Evolutionary conservation across 2,329 filamentous ascomycete species (phyloP).

Genomic region (Aureobasidium lini): DNA sequence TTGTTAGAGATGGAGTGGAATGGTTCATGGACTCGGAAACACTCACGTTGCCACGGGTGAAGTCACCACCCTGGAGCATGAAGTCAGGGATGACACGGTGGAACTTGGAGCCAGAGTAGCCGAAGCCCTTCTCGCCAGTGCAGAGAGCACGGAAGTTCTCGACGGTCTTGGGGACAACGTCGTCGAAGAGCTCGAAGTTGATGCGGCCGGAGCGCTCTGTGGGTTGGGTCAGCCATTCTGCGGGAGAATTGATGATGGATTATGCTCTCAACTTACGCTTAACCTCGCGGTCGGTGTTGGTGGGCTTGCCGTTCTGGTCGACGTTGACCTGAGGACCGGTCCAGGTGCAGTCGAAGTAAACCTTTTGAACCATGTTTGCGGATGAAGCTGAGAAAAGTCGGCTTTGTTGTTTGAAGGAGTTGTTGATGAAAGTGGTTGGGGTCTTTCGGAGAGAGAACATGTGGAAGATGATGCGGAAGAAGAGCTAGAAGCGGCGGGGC

Average conservation of each 20-base stretch:
- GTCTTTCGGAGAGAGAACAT: conserved; percentile 12
- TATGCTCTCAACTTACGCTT: conserved; percentile 47
- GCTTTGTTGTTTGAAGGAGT: conserved; percentile 12
- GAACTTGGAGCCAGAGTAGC: conserved; percentile 77
- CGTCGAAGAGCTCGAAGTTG: conserved; percentile 81
- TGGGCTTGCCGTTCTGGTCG: conserved; percentile 46
- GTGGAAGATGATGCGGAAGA: neutral
- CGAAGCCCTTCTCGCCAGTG: conserved; percentile 87
- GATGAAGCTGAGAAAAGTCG: conserved; percentile 57
- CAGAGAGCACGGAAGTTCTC: conserved; percentile 95
- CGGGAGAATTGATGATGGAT: conserved; percentile 12
- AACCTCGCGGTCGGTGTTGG: conserved; percentile 36
- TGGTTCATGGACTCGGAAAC: neutral
- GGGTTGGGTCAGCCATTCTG: conserved; percentile 19
- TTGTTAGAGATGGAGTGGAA: neutral
- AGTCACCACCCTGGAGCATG: conserved; percentile 98
- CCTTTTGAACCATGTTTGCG: conserved; percentile 67
- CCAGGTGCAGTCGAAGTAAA: conserved; percentile 57
- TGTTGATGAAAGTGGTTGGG: conserved; percentile 20
- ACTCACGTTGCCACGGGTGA: conserved; percentile 86
- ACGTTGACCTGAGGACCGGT: conserved; percentile 62
- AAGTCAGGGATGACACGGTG: conserved; percentile 98
- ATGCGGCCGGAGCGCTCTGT: conserved; percentile 69
- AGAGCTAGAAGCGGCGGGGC: conserved; percentile 7
- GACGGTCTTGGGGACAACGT: conserved; percentile 83